phyloP scores from a whole-genome alignment of 2,329 filamentous ascomycete genomes.

The Xylaria arbuscula region DNA sequence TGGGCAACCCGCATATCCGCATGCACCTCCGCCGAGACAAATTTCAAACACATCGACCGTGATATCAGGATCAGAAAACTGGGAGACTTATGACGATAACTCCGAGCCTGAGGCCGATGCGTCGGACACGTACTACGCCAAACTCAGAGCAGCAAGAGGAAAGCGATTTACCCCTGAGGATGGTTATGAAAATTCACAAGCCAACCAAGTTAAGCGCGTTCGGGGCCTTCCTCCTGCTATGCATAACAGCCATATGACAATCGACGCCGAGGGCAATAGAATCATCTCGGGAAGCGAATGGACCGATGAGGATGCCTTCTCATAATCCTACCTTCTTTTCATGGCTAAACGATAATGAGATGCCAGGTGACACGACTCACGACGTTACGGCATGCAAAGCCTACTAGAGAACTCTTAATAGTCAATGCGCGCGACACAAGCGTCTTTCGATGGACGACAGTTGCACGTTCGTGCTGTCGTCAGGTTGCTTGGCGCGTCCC shows the following conservation, averaged over 20 bases:
- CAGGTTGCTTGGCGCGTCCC: constrained; percentile 7
- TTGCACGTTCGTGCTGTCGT: constrained; percentile 20
- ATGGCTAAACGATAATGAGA: constrained; percentile 43
- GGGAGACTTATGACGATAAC: constrained; percentile 94
- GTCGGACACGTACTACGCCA: constrained; percentile 83
- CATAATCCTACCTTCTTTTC: constrained; percentile 51
- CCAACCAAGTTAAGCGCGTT: constrained; percentile 63
- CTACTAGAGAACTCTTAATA: constrained; percentile 20
- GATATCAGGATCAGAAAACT: constrained; percentile 90
- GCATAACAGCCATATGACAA: constrained; percentile 60
- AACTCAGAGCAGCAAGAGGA: constrained; percentile 74
- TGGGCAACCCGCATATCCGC: constrained; percentile 53
- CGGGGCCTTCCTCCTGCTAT: constrained; percentile 64
- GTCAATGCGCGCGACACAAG: constrained; percentile 13
- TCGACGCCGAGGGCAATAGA: constrained; percentile 70
- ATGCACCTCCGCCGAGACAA: constrained; percentile 66
- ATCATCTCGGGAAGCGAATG: constrained; percentile 74
- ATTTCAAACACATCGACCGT: constrained; percentile 81
- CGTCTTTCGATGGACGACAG: constrained; percentile 17
- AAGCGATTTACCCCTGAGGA: constrained; percentile 71
- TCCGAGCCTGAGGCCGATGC: constrained; percentile 81
- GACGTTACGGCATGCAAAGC: constrained; percentile 45
- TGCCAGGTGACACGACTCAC: constrained; percentile 42
- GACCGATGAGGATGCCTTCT: constrained; percentile 71
- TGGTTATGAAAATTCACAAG: constrained; percentile 53